Conservation (phyloP, 208 protist genomes). For the Angomonas ambiguus region DNA sequence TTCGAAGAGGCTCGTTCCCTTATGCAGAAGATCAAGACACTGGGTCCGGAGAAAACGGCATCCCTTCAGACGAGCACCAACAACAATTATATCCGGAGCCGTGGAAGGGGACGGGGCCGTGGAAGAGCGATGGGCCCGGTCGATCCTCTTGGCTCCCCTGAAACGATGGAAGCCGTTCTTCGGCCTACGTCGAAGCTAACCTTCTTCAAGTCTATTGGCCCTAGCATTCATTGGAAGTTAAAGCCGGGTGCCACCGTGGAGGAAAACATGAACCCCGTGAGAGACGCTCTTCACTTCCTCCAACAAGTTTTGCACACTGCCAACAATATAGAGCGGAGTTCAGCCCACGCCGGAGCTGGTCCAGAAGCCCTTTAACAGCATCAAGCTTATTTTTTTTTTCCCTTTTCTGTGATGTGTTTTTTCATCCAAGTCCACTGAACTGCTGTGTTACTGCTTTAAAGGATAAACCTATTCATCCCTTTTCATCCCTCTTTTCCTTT, state of each 20-base stretch:
- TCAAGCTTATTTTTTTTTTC: not conserved
- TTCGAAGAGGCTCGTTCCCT: conserved; percentile 77
- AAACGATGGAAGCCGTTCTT: conserved; percentile 39
- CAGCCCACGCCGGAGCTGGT: conserved; percentile 55
- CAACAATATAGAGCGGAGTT: conserved; percentile 78
- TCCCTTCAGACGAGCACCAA: conserved; percentile 48
- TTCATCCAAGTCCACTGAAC: not conserved
- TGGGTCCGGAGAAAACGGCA: conserved; percentile 38
- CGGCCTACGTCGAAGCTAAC: conserved; percentile 69
- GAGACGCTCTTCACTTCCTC: conserved; percentile 71
- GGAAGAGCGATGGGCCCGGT: conserved; percentile 4
- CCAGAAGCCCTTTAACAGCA: conserved; percentile 38
- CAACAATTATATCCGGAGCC: conserved; percentile 51
- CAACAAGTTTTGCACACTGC: conserved; percentile 77
- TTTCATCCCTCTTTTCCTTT: not conserved
- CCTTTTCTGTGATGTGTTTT: not conserved
- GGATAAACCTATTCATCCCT: not conserved
- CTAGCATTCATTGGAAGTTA: conserved; percentile 80
- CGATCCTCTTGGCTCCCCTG: conserved; percentile 11
- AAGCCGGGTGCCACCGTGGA: conserved; percentile 45
- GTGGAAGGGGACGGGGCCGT: conserved; percentile 15
- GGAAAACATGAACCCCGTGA: conserved; percentile 75
- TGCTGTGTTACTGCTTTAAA: not conserved
- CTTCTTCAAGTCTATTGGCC: conserved; percentile 70
- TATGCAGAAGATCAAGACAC: conserved; percentile 48